These are phyloP conservation scores for Epichloe festucae DNA, from an alignment of 2,329 filamentous ascomycete species.

Conservation along the genomic window DNA sequence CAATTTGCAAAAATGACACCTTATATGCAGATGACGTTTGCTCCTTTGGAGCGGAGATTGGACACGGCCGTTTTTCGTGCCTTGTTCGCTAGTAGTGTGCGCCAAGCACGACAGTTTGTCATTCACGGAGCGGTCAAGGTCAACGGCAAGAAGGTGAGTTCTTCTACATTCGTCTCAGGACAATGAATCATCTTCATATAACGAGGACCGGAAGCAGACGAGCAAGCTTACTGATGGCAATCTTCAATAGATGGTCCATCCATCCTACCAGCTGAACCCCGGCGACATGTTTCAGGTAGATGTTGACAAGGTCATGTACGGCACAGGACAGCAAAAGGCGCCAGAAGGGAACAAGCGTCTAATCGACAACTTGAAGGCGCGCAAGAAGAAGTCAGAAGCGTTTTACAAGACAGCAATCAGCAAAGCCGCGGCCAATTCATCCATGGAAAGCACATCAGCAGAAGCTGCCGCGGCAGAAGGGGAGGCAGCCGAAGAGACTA, in stretches of 20 bases:
- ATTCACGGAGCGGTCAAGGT: constrained; percentile 88
- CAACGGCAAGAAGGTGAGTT: constrained; percentile 79
- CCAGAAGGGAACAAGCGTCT: constrained; percentile 12
- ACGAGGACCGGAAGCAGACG: background rate
- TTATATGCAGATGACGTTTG: constrained; percentile 94
- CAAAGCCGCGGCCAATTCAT: constrained; percentile 3
- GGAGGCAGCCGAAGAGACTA: constrained; percentile 1
- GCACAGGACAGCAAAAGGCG: constrained; percentile 64
- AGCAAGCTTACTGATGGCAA: constrained; percentile 1
- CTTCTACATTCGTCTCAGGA: background rate
- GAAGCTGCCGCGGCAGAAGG: constrained; percentile 9
- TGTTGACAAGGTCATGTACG: constrained; percentile 73
- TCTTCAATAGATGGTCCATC: constrained; percentile 65
- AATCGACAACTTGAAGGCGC: constrained; percentile 14
- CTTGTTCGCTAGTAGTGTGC: constrained; percentile 82
- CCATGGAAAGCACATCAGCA: constrained; percentile 6
- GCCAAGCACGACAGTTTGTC: constrained; percentile 89
- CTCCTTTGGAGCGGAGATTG: constrained; percentile 76
- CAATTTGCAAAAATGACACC: constrained; percentile 47
- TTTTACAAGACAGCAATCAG: constrained; percentile 10
- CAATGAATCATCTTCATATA: background rate
- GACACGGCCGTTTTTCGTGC: constrained; percentile 88
- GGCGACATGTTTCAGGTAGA: constrained; percentile 98
- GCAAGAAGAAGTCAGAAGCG: constrained; percentile 15
- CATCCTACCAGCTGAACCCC: constrained; percentile 87